Percentiles rank a stretch among this genome's conserved stretches.
These are phyloP conservation scores for Alternaria panax DNA, from an alignment of 2,329 filamentous ascomycete genomes.

Conservation along the genomic window DNA sequence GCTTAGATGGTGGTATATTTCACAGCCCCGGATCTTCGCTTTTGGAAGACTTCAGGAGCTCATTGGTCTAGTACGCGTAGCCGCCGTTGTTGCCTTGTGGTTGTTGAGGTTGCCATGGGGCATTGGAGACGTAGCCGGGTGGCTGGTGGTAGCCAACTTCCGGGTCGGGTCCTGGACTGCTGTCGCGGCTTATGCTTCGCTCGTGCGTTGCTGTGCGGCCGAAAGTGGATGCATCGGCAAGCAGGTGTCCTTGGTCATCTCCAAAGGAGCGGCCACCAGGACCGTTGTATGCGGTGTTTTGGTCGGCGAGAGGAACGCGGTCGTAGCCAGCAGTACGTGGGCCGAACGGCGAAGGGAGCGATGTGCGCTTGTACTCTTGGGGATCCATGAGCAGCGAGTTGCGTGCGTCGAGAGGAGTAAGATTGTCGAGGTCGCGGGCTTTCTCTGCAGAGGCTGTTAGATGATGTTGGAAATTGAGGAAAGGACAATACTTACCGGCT, in stretches of 20 bases:
- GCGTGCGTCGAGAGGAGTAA: constrained; percentile 86
- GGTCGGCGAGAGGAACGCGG: constrained; percentile 46
- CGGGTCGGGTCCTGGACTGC: constrained; percentile 39
- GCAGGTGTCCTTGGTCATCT: constrained; percentile 42
- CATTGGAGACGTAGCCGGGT: constrained; percentile 31
- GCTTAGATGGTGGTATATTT: neutral
- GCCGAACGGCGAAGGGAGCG: constrained; percentile 40
- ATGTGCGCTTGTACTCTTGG: constrained; percentile 53
- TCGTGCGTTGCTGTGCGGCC: constrained; percentile 34
- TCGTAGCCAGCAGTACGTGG: constrained; percentile 46
- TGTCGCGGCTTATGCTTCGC: constrained; percentile 36
- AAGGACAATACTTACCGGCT: constrained; percentile 69
- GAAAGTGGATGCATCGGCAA: constrained; percentile 47
- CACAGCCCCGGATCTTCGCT: constrained; percentile 1
- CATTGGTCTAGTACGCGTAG: constrained; percentile 32
- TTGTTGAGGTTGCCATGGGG: constrained; percentile 38
- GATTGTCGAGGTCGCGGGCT: constrained; percentile 77
- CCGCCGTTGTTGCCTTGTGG: constrained; percentile 30
- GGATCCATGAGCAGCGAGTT: constrained; percentile 82
- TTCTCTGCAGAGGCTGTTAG: constrained; percentile 67
- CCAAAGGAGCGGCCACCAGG: constrained; percentile 31
- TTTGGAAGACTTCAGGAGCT: neutral
- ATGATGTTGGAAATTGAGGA: constrained; percentile 7
- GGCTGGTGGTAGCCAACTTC: constrained; percentile 32
- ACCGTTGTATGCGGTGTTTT: constrained; percentile 40